Evolutionary conservation across 2,329 filamentous ascomycete genomes (phyloP).

Genomic region (Tolypocladium cylindrosporum): DNA sequence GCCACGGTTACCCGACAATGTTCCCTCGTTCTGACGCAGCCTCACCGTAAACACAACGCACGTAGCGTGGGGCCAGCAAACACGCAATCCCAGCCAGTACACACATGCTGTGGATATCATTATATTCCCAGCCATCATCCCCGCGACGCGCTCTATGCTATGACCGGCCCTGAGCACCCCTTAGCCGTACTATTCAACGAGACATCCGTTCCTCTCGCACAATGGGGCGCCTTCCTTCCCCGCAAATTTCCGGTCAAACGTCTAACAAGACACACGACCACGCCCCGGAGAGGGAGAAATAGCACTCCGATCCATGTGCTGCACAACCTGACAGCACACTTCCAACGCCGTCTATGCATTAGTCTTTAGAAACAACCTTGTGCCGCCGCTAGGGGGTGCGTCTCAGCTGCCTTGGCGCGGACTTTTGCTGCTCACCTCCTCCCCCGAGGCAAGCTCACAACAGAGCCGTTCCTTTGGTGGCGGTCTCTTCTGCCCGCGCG

Average conservation of each 20-base stretch:
- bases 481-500: not conserved
- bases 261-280: not conserved
- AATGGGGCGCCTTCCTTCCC: not conserved
- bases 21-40: not conserved
- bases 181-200: conserved; percentile 1
- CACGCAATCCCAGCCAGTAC: not conserved
- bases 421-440: not conserved
- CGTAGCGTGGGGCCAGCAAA: not conserved
- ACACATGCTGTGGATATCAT: not conserved
- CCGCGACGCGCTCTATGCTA: not conserved
- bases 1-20: not conserved
- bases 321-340: not conserved
- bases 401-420: not conserved
- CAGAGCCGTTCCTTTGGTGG: not conserved
- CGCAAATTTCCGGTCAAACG: not conserved
- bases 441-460: not conserved
- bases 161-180: not conserved
- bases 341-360: conserved; percentile 25
- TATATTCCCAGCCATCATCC: not conserved
- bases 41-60: too few species aligned
- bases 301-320: not conserved
- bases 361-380: conserved; percentile 9
- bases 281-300: not conserved
- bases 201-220: not conserved
- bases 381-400: not conserved